Base-by-base conservation (phyloP, 2,329 filamentous ascomycete genomes). In the Aspergillus hortae region DNA sequence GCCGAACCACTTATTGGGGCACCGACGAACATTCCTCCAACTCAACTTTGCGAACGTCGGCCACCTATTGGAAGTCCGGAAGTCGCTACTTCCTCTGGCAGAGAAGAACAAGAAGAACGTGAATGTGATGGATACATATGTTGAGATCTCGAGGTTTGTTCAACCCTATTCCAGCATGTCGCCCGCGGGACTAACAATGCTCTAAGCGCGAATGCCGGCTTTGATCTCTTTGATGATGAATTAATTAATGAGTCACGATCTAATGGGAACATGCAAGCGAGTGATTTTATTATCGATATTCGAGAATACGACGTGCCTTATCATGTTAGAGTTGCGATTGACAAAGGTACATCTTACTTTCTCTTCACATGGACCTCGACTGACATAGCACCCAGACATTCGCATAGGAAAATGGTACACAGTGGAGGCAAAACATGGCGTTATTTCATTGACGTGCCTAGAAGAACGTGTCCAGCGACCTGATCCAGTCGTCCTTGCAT, bases 261-360 rank as follows among this genome's bases (percentile, higher is more conserved):
- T 76, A 91, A 87, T 77, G 82, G 81, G 70, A 86, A 90, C 76
- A 80, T 86, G 62, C 92, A 97, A 73, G 91, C 92, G 53, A 96
- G 91, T 80, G 92, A 97, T 80, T 96, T 87, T 73, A 91, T 99
- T 80, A 83, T 96, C 76, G 95, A 99, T 81, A 95, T 99, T 71
- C 86, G 94, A 80, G 94, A 99, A 78, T 99, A 95, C 74, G 94
- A 99, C 74, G 95, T 99, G 65, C 95, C 94, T 59, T 99, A 99
- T 78, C 94, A 99, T 79, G 94, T 99, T 68, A 85, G 94, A 82
- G 92, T 99, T 76, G 89, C 95, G 74, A 99, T 99, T 76, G 94
- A 99, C 75, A 83, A 90, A 80, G 82, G 88, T 90, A 49, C 46
- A 38, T 41, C 15, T 23, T 42, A n/a, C 11, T 6, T 12, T 32